phyloP scores from a whole-genome alignment of 305 asterid genomes.

The Solanum chacoense region DNA sequence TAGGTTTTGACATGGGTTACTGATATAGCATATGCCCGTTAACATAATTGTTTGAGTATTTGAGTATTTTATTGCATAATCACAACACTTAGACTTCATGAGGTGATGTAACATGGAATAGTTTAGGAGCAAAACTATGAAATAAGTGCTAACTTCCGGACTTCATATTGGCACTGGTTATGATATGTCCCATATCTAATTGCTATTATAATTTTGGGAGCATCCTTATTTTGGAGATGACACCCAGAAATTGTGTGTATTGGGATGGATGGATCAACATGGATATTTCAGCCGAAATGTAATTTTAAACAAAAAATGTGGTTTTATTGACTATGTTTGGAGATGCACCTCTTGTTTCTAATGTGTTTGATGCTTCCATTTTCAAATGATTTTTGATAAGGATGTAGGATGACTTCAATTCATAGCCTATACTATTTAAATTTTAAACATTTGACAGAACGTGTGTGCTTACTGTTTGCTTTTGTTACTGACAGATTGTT shows the following conservation, averaged over 20 bases:
- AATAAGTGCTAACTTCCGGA: neutral
- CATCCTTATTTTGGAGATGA: neutral
- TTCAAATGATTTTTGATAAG: neutral
- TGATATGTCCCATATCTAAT: neutral
- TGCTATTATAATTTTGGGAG: neutral
- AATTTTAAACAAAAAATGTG: neutral
- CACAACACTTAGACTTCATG: neutral
- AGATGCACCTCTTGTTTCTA: neutral
- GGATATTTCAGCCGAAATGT: neutral
- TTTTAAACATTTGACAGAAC: neutral
- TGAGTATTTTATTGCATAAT: neutral
- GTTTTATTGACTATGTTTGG: neutral
- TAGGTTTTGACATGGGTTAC: neutral
- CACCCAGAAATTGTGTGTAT: neutral
- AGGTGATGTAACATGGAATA: neutral
- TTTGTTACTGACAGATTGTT: neutral
- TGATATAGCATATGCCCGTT: neutral
- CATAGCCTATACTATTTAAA: neutral
- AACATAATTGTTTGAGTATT: neutral
- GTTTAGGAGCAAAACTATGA: neutral
- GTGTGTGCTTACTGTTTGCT: neutral
- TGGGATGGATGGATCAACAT: neutral
- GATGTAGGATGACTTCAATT: neutral
- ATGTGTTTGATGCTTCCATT: neutral
- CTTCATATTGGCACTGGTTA: neutral